Conservation (phyloP, 495 filamentous ascomycete genomes). For the Daldinia decipiens region DNA sequence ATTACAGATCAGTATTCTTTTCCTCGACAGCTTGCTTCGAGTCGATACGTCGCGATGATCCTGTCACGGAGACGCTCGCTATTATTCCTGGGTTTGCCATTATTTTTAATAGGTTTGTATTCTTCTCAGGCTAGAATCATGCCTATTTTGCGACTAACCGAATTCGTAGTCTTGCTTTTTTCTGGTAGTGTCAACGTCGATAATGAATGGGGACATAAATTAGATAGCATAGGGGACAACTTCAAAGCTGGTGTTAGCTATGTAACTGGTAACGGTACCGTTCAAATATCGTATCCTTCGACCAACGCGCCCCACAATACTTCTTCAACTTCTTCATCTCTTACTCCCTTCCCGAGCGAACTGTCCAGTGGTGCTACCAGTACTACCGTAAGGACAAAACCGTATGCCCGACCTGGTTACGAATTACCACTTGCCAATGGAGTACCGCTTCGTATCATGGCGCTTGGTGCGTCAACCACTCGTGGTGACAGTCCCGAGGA, state of each 20-base stretch:
- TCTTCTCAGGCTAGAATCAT: not conserved
- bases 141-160: conserved; percentile 23
- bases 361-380: conserved; percentile 28
- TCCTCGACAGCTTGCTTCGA: conserved; percentile 36
- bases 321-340: conserved; percentile 13
- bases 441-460: conserved; percentile 50
- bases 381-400: conserved; percentile 42
- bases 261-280: conserved; percentile 48
- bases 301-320: conserved; percentile 29
- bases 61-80: conserved; percentile 48
- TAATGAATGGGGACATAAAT: conserved; percentile 47
- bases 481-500: conserved; percentile 48
- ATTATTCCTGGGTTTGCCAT: conserved; percentile 44
- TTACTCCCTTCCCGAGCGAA: conserved; percentile 28
- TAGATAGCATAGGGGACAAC: conserved; percentile 45
- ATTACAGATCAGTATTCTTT: conserved; percentile 47
- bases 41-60: conserved; percentile 45
- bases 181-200: conserved; percentile 45
- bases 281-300: conserved; percentile 39
- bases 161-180: conserved; percentile 40
- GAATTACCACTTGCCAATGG: conserved; percentile 49
- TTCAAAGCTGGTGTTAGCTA: conserved; percentile 48
- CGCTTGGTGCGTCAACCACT: conserved; percentile 50
- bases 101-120: conserved; percentile 44
- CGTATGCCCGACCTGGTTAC: conserved; percentile 44